These are phyloP conservation scores for Aphanoascus verrucosus DNA, from an alignment of 2,329 filamentous ascomycete species.

Conservation along the genomic window DNA sequence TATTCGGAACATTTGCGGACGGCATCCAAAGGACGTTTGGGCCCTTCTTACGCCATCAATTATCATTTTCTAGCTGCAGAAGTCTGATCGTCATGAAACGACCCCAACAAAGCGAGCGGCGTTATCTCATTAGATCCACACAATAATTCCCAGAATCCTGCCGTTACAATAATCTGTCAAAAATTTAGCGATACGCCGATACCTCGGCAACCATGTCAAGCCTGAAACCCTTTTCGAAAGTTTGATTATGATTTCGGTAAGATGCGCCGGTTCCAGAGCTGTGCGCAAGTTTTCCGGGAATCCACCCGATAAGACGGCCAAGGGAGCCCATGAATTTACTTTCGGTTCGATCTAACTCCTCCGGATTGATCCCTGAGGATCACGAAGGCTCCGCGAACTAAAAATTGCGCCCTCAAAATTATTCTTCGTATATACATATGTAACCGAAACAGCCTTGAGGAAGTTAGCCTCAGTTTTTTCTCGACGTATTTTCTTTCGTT, in stretches of 20 bases:
- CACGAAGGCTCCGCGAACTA: constrained; percentile 8
- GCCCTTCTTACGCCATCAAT: background rate
- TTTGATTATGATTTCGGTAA: constrained; percentile 12
- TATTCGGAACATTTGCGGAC: constrained; percentile 9
- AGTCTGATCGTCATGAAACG: constrained; percentile 9
- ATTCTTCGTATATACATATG: constrained; percentile 5
- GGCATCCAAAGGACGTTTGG: constrained; percentile 3
- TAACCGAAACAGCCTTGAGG: constrained; percentile 2
- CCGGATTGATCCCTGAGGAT: constrained; percentile 7
- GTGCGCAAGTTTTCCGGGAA: constrained; percentile 7
- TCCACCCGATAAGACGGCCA: constrained; percentile 12
- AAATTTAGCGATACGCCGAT: constrained; percentile 6
- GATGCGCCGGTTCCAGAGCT: constrained; percentile 11
- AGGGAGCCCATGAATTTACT: constrained; percentile 8
- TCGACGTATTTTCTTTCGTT: background rate
- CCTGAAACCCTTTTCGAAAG: constrained; percentile 5
- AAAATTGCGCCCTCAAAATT: constrained; percentile 4
- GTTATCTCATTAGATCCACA: constrained; percentile 2
- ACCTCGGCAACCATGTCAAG: constrained; percentile 8
- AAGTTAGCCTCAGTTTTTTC: background rate
- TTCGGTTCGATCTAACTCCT: constrained; percentile 9
- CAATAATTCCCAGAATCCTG: constrained; percentile 1
- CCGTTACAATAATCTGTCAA: constrained; percentile 10
- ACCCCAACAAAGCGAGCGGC: background rate
- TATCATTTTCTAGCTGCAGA: constrained; percentile 9